Percentiles rank a stretch among this genome's conserved stretches.
phyloP scores from a whole-genome alignment of 768 basidiomycete genomes.

The Suillus hirtellus region DNA sequence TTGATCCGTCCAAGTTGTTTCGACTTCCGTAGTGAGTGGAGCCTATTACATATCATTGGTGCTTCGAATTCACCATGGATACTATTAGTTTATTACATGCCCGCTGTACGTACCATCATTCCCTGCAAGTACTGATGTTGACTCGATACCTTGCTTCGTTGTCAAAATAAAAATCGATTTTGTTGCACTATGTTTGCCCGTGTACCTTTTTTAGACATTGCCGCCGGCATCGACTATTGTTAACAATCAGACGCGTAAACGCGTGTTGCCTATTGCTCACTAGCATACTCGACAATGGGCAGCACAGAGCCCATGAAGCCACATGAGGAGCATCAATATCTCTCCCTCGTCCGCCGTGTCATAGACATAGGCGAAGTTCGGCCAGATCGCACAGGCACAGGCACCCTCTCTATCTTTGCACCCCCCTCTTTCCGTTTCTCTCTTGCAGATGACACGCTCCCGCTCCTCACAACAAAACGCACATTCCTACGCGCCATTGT shows the following conservation, averaged over 20 bases:
- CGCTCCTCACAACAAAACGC: constrained; percentile 92
- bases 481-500: constrained; percentile 90
- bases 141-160: background rate
- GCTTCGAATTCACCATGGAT: background rate
- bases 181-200: background rate
- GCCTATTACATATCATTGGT: background rate
- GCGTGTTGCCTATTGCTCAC: background rate
- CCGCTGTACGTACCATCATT: constrained; percentile 28
- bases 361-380: constrained; percentile 75
- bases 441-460: constrained; percentile 71
- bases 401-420: constrained; percentile 90
- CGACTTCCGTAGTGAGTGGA: constrained; percentile 66
- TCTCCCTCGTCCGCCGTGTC: constrained; percentile 75
- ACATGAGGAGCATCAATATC: constrained; percentile 92
- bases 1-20: constrained; percentile 58
- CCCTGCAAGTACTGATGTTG: background rate
- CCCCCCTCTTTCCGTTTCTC: constrained; percentile 90
- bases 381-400: constrained; percentile 93
- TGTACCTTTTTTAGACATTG: background rate
- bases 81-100: constrained; percentile 68
- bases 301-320: constrained; percentile 1
- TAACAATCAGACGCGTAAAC: background rate
- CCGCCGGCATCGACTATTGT: background rate
- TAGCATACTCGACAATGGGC: constrained; percentile 5
- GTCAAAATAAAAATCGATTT: background rate